phyloP scores from a whole-genome alignment of 352 stramenopile genomes.

The Pythium guiyangense region DNA sequence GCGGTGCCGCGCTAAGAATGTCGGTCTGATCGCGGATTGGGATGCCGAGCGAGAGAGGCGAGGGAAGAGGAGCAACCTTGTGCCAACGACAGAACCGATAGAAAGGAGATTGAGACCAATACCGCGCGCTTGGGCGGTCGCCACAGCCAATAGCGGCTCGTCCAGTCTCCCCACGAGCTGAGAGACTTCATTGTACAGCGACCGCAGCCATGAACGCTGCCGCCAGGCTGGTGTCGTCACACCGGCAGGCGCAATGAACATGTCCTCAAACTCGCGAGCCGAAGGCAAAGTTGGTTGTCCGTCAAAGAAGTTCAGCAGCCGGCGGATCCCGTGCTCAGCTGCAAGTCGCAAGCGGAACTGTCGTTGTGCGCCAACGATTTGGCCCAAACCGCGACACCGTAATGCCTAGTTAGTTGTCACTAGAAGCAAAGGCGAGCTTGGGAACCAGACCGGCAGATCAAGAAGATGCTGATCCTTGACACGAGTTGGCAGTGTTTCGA shows the following conservation, averaged over 20 bases:
- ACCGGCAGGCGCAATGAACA: not conserved
- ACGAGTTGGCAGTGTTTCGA: not conserved
- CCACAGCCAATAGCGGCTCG: not conserved
- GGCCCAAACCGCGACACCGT: not conserved
- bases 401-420: not conserved
- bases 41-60: not conserved
- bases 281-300: not conserved
- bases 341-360: not conserved
- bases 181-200: not conserved
- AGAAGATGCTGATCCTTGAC: not conserved
- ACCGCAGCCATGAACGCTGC: not conserved
- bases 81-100: not conserved
- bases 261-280: not conserved
- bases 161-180: not conserved
- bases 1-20: not conserved
- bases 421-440: not conserved
- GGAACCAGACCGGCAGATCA: not conserved
- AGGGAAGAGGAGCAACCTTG: not conserved
- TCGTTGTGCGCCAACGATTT: not conserved
- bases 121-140: not conserved
- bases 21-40: not conserved
- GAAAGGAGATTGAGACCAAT: no score
- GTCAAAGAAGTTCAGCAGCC: constrained; percentile 7
- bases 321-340: not conserved
- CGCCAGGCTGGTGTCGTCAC: not conserved